Conservation (phyloP, 2,329 filamentous ascomycete genomes). For the Fusarium sp. region DNA sequence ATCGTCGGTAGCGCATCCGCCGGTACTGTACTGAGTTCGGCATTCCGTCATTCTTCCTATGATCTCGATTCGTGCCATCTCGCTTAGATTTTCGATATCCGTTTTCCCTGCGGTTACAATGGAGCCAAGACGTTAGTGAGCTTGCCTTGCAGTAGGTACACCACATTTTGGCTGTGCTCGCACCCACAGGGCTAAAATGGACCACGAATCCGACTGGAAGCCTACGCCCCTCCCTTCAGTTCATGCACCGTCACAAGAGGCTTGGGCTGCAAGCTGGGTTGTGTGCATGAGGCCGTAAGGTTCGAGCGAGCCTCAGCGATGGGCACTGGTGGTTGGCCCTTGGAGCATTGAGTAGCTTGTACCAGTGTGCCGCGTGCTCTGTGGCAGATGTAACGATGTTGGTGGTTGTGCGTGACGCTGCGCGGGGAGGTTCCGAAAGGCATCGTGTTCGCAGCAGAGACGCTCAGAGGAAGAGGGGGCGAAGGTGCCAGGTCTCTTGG, state of each 20-base stretch:
- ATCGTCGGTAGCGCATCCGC: conserved; percentile 72
- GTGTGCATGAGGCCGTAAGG: accelerated
- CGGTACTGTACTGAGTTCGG: conserved; percentile 75
- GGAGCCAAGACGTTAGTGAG: conserved; percentile 84
- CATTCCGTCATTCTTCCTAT: conserved; percentile 79
- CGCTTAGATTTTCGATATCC: conserved; percentile 78
- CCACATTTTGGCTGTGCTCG: conserved; percentile 97
- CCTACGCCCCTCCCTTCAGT: neutral
- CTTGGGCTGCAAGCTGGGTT: neutral
- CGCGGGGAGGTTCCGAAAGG: neutral
- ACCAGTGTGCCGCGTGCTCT: accelerated
- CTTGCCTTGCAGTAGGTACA: conserved; percentile 90
- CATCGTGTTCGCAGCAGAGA: neutral
- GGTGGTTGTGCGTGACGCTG: neutral
- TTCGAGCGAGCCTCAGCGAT: accelerated
- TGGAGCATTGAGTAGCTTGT: accelerated
- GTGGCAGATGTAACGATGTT: accelerated
- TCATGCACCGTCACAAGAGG: neutral
- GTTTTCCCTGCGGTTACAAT: conserved; percentile 74
- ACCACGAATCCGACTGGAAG: neutral
- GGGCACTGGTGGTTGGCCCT: accelerated
- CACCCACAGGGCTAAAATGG: conserved; percentile 41
- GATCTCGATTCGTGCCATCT: conserved; percentile 73
- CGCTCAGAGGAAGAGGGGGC: neutral
- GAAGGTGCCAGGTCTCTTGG: accelerated